Base-by-base conservation (phyloP, 768 basidiomycete genomes). In the Mycena indigotica region DNA sequence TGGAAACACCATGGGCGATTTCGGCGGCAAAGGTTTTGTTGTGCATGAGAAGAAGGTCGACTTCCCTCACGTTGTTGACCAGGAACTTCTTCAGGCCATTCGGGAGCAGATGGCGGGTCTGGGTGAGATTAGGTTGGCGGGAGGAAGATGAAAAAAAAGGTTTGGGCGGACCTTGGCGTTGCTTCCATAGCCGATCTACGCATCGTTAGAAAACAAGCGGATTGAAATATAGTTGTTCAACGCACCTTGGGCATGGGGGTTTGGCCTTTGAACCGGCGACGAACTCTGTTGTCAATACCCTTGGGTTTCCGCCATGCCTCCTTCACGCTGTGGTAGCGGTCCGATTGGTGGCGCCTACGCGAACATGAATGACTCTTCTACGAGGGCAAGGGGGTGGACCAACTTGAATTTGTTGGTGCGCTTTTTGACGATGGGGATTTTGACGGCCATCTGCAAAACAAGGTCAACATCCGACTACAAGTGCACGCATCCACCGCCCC, bases 241-340 rank as follows among this genome's bases (percentile, higher is more conserved):
- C 82, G 67, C 66, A 94, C 94, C 84, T 94, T 95, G 72, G 95
- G 95, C 96, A 98, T 98, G 64, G 94, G 83, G 56, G 85, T 83
- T 75, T 96, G 94, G 54, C 96, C 96, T 83, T 94, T 97, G 83
- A 93, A 94, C 70, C 91, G 87, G 66, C 92, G 86, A 73, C 94
- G 83, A 69, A 97, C 95, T 70, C 95, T 87, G 87, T 98, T 98
- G 75, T 98, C 96, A 69, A 98, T 98, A 93, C 96, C 97, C 87
- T 98, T 99, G 66, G 97, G 97, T 83, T 99, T 99, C 75, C 97
- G 85, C 97, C 97, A 99, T 82, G 92, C 82, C 82, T 97, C 95
- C 84, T 96, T 96, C 66, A 98, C 95, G 65, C 89, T 80, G 75
- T 92, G 86, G 82, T 97, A 98, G 72, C 96, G 91, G 80, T 98